Base-by-base conservation (phyloP, 495 filamentous ascomycete species). In the Melanomma pulvis-pyrius region DNA sequence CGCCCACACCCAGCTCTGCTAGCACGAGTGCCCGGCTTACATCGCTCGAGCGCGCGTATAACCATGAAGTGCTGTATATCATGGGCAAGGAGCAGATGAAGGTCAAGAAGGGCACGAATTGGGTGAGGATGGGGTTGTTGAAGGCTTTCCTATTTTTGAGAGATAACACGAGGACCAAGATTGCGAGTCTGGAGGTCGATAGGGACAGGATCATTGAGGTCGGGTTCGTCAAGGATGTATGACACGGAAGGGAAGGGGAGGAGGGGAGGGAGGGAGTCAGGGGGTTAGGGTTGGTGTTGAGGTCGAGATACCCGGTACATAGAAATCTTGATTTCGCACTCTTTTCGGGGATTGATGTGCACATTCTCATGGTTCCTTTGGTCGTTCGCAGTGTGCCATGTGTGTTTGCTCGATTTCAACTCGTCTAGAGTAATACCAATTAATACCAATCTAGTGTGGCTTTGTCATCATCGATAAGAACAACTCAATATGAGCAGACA, bases 61-160 rank as follows among this genome's bases (percentile, higher is more conserved):
- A 80, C n/a, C 79, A 79, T 28, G 86, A 88, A 67, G 80, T 88
- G 30, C 74, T 89, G 39, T 90, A 91, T 68, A 81, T 92, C 22
- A 79, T 91, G 17, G 89, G 89, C 17, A 92, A 91, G 72, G 88
- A 91, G 66, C 82, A 90, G 77, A 82, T 92, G 81, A 77, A 77
- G 21, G 80, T 91, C 65, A 76, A 75, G 51, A 44, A 62, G 17
- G 53, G 50, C 7, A 76, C 74, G 7, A 80, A 78, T 24, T 78
- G 82, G 28, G 53, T 79, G 30, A 76, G 86, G 13, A 80, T 71
- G 46, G 24, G 83, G 0, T 39, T 86, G 8, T 71, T 91, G 55
- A 77, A 74, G 47, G 73, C 79, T 0, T 92, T 90, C 67, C 72
- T 91, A 46, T 90, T 86, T 83, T 81, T 90, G 55, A 71, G 89